A percentile compares a stretch with the other conserved stretches of the same genome.
phyloP scores from a whole-genome alignment of 495 filamentous ascomycete genomes.

The Penicillium robsamsonii region DNA sequence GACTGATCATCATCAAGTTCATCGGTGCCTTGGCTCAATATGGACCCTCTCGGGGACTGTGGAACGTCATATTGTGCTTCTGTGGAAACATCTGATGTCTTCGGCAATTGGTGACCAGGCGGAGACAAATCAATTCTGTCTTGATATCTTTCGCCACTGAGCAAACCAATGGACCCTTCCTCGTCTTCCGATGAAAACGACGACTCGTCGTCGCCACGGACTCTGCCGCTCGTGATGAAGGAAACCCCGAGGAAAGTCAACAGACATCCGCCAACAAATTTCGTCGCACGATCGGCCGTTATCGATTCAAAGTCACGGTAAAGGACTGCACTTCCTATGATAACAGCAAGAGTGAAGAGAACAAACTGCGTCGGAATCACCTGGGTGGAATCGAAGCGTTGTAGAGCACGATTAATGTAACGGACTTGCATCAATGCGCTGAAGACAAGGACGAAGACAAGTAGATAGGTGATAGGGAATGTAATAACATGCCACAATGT shows the following conservation, averaged over 20 bases:
- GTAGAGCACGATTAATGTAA: conserved; percentile 91
- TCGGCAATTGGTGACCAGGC: conserved; percentile 21
- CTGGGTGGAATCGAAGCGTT: conserved; percentile 93
- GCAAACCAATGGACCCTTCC: conserved; percentile 48
- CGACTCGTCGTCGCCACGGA: conserved; percentile 44
- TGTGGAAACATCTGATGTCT: conserved; percentile 16
- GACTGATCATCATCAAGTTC: conserved; percentile 34
- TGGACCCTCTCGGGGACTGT: conserved; percentile 35
- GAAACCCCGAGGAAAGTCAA: conserved; percentile 94
- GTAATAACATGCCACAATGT: conserved; percentile 83
- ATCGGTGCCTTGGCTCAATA: conserved; percentile 36
- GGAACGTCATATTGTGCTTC: conserved; percentile 18
- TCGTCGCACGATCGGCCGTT: conserved; percentile 61
- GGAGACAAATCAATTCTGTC: conserved; percentile 40
- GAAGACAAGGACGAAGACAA: conserved; percentile 69
- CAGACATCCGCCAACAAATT: conserved; percentile 85
- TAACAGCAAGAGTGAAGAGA: conserved; percentile 91
- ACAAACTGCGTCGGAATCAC: conserved; percentile 98
- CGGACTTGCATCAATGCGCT: conserved; percentile 94
- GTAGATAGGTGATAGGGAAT: conserved; percentile 85
- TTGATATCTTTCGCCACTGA: conserved; percentile 43
- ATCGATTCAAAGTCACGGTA: conserved; percentile 92
- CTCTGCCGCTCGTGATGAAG: conserved; percentile 73
- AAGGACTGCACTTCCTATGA: conserved; percentile 86
- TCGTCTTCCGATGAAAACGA: conserved; percentile 47